These are phyloP conservation scores for Heterobasidion annosum DNA, from an alignment of 1,284 basidiomycete species.

Conservation along the genomic window DNA sequence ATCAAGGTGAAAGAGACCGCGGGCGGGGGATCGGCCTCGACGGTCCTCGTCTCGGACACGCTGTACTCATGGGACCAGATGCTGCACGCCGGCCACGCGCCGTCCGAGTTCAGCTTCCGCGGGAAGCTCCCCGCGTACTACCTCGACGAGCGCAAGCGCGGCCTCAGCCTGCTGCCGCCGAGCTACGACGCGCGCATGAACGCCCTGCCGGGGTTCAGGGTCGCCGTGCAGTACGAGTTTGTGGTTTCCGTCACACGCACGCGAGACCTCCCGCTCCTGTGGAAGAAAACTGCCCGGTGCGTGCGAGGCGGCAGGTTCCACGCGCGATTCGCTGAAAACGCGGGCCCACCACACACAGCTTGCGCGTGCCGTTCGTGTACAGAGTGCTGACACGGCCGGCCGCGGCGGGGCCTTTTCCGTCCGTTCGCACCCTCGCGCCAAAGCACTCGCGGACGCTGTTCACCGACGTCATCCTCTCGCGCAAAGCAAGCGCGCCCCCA, in stretches of 20 bases:
- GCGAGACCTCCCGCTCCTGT: conserved; percentile 1
- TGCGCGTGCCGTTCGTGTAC: conserved; percentile 10
- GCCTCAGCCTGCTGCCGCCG: conserved; percentile 7
- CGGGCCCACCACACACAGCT: not conserved
- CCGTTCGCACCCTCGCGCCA: not conserved
- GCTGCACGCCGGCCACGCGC: not conserved
- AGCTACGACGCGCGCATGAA: conserved; percentile 7
- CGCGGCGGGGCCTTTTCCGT: conserved; percentile 6
- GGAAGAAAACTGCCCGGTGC: conserved; percentile 5
- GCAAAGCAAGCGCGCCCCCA: not conserved
- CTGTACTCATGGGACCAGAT: conserved; percentile 6
- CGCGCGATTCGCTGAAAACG: not conserved
- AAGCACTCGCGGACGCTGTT: conserved; percentile 4
- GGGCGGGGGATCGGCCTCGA: conserved; percentile 3
- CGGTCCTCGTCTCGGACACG: conserved; percentile 3
- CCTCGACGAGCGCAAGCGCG: not conserved
- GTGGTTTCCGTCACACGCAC: conserved; percentile 6
- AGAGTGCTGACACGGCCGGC: conserved; percentile 8
- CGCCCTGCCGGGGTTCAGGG: conserved; percentile 9
- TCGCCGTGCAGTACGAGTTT: conserved; percentile 7
- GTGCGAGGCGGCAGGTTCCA: not conserved
- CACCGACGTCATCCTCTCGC: conserved; percentile 3
- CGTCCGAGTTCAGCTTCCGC: conserved; percentile 8
- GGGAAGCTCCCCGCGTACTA: not conserved
- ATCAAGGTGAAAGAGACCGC: conserved; percentile 8